Evolutionary conservation across 179 eudicot genomes (phyloP).

Genomic region (Beta corolliflora): DNA sequence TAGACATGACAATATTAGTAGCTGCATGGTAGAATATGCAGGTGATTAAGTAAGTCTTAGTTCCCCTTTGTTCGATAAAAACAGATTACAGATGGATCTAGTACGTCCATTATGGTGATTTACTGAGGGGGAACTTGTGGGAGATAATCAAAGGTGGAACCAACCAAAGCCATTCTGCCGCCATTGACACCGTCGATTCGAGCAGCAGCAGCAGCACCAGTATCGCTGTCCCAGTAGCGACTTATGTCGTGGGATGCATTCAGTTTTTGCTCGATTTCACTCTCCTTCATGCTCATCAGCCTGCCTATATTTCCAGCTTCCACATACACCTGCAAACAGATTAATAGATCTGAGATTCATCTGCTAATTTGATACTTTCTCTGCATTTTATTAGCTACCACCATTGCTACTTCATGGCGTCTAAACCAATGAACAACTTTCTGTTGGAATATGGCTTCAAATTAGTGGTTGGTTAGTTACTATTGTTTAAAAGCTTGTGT

Average conservation of each 20-base stretch:
- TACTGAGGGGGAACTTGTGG: too few species aligned
- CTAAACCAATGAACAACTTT: too few species aligned
- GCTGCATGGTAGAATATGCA: too few species aligned
- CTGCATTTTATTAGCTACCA: too few species aligned
- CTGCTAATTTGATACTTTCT: too few species aligned
- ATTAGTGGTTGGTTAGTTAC: too few species aligned
- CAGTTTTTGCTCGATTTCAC: neutral
- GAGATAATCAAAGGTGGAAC: neutral
- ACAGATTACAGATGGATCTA: too few species aligned
- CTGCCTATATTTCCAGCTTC: neutral
- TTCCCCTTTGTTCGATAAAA: neutral
- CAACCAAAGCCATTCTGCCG: neutral
- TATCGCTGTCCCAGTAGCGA: neutral
- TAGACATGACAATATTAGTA: neutral
- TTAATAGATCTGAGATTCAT: neutral
- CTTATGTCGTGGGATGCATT: neutral
- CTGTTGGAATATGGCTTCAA: too few species aligned
- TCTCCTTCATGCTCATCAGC: neutral
- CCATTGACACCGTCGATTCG: neutral
- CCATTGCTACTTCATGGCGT: too few species aligned
- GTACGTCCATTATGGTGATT: neutral
- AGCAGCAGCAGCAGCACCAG: conserved; percentile 6
- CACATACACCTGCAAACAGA: conserved; percentile 5
- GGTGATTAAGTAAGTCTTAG: too few species aligned
- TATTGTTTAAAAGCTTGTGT: too few species aligned